Conservation (phyloP, 139 green algal species). For the Eudorina sp. region DNA sequence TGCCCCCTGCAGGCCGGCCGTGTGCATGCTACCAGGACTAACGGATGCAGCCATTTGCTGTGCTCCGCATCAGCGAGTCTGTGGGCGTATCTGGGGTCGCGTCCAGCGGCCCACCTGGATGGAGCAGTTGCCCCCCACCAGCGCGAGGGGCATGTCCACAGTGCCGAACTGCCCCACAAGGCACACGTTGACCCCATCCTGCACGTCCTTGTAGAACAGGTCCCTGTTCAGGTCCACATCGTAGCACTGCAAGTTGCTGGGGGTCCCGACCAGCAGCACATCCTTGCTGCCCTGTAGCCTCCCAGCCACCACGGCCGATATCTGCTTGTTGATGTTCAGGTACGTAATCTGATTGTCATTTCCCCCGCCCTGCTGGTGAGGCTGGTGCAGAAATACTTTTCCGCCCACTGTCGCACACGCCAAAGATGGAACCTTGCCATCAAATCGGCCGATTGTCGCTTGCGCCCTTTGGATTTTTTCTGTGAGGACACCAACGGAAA, state of each 20-base stretch:
- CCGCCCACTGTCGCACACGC: constrained; percentile 74
- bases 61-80: too few species aligned
- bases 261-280: constrained; percentile 74
- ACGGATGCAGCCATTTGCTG: too few species aligned
- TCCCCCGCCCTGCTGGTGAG: constrained; percentile 59
- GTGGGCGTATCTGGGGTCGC: too few species aligned
- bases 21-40: too few species aligned
- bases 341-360: constrained; percentile 65
- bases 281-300: constrained; percentile 57
- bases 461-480: constrained; percentile 68
- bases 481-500: constrained; percentile 23
- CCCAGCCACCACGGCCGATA: constrained; percentile 71
- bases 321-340: constrained; percentile 84
- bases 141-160: constrained; percentile 53
- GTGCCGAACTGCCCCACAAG: constrained; percentile 59
- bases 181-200: constrained; percentile 70
- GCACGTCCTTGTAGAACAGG: constrained; percentile 84
- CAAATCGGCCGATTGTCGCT: constrained; percentile 70
- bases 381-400: constrained; percentile 83
- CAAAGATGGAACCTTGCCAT: constrained; percentile 68
- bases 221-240: constrained; percentile 77
- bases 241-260: constrained; percentile 73
- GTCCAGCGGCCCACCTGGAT: constrained; percentile 69
- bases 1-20: too few species aligned
- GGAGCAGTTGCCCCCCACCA: constrained; percentile 83